Conservation (phyloP, 352 stramenopile species). For the Pythium scleroteichum region DNA sequence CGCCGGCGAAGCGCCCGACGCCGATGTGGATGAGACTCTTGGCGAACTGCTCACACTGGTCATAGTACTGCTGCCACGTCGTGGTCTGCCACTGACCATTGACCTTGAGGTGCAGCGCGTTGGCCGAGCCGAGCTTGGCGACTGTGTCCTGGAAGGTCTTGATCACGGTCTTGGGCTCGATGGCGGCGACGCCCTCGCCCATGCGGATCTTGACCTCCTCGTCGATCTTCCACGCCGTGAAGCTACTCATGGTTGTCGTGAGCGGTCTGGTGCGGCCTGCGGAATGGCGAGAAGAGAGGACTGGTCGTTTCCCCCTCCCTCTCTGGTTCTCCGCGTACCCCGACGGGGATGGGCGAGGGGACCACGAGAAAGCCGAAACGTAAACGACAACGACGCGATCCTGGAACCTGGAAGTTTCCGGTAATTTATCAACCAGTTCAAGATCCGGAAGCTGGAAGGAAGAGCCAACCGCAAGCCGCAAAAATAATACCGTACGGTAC, state of each 20-base stretch:
- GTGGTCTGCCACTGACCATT: conserved; percentile 72
- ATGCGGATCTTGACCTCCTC: conserved; percentile 80
- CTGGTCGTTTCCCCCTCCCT: not conserved
- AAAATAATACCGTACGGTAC: no score
- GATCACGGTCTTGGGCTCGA: conserved; percentile 48
- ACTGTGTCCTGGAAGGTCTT: conserved; percentile 68
- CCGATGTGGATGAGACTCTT: conserved; percentile 79
- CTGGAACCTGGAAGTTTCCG: not conserved
- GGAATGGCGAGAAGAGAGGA: conserved; percentile 3
- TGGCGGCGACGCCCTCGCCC: conserved; percentile 45
- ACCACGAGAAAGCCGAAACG: not conserved
- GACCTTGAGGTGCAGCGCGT: conserved; percentile 67
- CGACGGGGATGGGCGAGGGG: not conserved
- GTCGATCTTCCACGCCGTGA: conserved; percentile 84
- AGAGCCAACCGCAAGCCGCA: no score
- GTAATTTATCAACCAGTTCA: not conserved
- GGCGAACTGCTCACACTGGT: conserved; percentile 71
- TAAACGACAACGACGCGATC: not conserved
- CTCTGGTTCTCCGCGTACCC: not conserved
- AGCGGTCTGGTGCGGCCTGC: not conserved
- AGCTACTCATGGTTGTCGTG: conserved; percentile 17
- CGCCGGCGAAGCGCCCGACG: conserved; percentile 69
- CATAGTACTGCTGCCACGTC: conserved; percentile 80
- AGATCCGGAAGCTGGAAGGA: no score
- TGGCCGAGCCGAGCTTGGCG: conserved; percentile 48